phyloP scores from a whole-genome alignment of 768 basidiomycete species.

The Phlebiopsis gigantea region DNA sequence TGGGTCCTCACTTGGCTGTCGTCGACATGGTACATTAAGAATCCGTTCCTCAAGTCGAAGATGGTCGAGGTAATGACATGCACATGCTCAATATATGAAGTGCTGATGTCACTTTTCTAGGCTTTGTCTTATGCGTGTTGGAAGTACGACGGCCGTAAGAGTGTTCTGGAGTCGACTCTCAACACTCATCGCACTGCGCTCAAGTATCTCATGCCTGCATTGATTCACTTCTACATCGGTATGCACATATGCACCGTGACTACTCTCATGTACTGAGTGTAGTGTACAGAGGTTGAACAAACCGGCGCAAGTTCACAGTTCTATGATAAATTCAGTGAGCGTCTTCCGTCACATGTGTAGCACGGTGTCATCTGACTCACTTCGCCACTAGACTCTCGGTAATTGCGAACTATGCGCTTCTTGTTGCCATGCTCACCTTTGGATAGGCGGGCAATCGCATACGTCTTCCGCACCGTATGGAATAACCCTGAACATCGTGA shows the following conservation, averaged over 20 bases:
- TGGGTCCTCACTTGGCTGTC: conserved; percentile 90
- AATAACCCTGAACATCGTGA: conserved; percentile 84
- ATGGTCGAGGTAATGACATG: conserved; percentile 60
- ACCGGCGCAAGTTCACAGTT: conserved; percentile 98
- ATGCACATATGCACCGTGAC: conserved; percentile 18
- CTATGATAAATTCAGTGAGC: conserved; percentile 94
- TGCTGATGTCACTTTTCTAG: conserved; percentile 29
- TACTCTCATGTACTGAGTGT: not conserved
- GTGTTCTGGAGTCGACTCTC: conserved; percentile 76
- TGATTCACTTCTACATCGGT: conserved; percentile 97
- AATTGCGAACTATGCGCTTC: conserved; percentile 12
- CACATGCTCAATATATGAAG: not conserved
- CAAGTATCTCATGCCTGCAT: conserved; percentile 82
- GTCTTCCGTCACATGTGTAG: not conserved
- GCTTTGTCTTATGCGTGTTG: conserved; percentile 59
- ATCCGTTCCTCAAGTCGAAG: conserved; percentile 95
- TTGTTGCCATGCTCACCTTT: not conserved
- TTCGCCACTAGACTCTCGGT: conserved; percentile 38
- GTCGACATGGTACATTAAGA: conserved; percentile 97
- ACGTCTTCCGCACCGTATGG: conserved; percentile 89
- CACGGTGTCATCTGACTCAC: not conserved
- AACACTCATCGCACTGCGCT: conserved; percentile 83
- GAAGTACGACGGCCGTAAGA: conserved; percentile 60
- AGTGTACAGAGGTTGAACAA: conserved; percentile 80
- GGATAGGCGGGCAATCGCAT: conserved; percentile 77